Evolutionary conservation across 768 basidiomycete species (phyloP).

Genomic region (Cystofilobasidium bisporidii): DNA sequence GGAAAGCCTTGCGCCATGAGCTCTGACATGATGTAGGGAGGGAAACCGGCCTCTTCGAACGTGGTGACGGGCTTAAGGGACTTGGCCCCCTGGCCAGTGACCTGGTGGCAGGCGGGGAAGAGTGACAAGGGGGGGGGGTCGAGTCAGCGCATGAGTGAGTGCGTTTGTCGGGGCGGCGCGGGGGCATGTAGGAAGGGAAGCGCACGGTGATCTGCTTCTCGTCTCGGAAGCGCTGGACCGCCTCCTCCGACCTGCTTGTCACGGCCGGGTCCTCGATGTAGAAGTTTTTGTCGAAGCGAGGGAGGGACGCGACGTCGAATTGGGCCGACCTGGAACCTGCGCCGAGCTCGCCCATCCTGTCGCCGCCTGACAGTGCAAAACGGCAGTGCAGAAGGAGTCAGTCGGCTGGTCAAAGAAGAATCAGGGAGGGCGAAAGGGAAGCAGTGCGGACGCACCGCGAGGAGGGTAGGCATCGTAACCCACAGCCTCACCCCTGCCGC

Average conservation of each 20-base stretch:
- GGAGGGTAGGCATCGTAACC: background rate
- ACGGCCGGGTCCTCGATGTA: conserved; percentile 74
- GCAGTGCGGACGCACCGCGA: no score
- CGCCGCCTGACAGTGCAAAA: conserved; percentile 7
- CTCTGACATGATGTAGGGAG: conserved; percentile 86
- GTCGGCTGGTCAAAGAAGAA: no score
- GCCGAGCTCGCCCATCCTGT: conserved; percentile 65
- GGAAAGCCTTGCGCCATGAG: conserved; percentile 89
- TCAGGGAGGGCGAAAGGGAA: no score
- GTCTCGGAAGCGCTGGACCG: conserved; percentile 77
- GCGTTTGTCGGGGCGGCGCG: background rate
- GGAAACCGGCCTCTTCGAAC: conserved; percentile 93
- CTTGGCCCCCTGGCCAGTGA: conserved; percentile 49
- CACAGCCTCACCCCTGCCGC: no score
- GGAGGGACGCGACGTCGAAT: background rate
- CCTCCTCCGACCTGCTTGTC: conserved; percentile 65
- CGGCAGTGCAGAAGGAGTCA: background rate
- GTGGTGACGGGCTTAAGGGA: conserved; percentile 77
- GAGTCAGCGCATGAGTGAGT: no score
- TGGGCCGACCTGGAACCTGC: conserved; percentile 54
- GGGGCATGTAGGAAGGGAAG: background rate
- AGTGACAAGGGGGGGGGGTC: background rate
- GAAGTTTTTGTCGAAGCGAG: conserved; percentile 86
- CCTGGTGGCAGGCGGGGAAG: no score
- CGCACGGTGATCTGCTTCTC: conserved; percentile 77